Percentiles rank a stretch among this genome's conserved stretches.
Conservation (phyloP, 257 asterid species). For the Solanum pimpinellifolium region DNA sequence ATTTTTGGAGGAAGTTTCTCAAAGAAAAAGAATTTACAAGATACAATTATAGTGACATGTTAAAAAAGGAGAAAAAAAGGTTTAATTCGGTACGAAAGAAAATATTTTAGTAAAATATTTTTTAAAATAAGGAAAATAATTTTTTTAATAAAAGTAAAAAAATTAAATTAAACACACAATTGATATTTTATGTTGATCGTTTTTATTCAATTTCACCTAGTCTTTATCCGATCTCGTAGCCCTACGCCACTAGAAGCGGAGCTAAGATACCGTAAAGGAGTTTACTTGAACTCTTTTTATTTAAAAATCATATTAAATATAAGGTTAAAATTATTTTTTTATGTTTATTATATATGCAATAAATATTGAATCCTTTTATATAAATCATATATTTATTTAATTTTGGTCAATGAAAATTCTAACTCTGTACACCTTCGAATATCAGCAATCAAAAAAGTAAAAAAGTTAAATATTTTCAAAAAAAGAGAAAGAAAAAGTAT, state of each 20-base stretch:
- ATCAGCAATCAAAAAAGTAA: not conserved
- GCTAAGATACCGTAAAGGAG: not conserved
- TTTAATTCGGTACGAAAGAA: not conserved
- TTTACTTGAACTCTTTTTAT: no score
- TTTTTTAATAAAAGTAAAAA: fast-evolving
- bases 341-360: no score
- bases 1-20: not conserved
- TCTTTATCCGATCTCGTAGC: not conserved
- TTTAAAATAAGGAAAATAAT: not conserved
- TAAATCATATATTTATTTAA: fast-evolving
- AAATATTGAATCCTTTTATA: fast-evolving
- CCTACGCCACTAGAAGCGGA: not conserved
- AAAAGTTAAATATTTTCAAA: not conserved
- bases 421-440: not conserved
- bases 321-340: no score
- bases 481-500: not conserved
- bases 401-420: fast-evolving
- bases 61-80: not conserved
- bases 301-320: not conserved
- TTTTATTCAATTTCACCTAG: not conserved
- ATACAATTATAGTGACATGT: not conserved
- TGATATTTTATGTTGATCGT: not conserved
- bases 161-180: fast-evolving
- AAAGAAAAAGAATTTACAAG: not conserved
- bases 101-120: not conserved